phyloP scores from a whole-genome alignment of 2,329 filamentous ascomycete species.

The Tolypocladium nubicola region DNA sequence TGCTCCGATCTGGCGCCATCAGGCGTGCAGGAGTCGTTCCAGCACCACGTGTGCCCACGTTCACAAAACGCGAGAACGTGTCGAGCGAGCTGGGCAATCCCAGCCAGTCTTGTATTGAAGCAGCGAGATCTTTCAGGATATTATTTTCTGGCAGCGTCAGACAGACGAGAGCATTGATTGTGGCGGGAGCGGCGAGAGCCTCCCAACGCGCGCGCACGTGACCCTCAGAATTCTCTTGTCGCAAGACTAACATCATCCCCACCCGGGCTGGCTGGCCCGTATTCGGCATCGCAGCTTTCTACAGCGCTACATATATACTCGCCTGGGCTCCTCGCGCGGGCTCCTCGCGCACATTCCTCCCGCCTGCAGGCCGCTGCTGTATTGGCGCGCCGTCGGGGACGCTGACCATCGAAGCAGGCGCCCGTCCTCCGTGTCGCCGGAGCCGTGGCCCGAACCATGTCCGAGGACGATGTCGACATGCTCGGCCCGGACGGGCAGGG shows the following conservation, averaged over 20 bases:
- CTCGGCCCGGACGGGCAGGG: constrained; percentile 23
- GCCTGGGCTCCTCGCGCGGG: not conserved
- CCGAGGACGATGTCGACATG: constrained; percentile 27
- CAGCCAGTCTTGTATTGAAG: too few relatives aligned
- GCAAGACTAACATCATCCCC: not conserved
- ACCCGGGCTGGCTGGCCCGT: not conserved
- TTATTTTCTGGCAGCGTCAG: not conserved
- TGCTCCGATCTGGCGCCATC: not conserved
- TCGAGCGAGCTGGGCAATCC: not conserved
- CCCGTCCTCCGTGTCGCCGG: not conserved
- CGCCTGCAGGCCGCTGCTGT: not conserved
- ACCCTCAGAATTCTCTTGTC: not conserved
- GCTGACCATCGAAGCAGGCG: not conserved
- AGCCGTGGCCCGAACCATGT: constrained; percentile 16
- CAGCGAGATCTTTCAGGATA: not conserved
- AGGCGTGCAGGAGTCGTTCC: not conserved
- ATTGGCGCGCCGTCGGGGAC: not conserved
- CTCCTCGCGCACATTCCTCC: not conserved
- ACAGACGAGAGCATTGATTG: not conserved
- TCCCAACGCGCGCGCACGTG: not conserved
- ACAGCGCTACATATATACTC: not conserved
- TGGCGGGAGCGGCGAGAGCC: not conserved
- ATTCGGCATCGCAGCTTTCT: not conserved
- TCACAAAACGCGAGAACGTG: not conserved
- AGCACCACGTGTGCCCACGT: not conserved